A percentile compares a stretch with the other conserved stretches of the same genome.
phyloP scores from a whole-genome alignment of 371 early-diverging fungal species.

The Sanchytrium tribonematis region DNA sequence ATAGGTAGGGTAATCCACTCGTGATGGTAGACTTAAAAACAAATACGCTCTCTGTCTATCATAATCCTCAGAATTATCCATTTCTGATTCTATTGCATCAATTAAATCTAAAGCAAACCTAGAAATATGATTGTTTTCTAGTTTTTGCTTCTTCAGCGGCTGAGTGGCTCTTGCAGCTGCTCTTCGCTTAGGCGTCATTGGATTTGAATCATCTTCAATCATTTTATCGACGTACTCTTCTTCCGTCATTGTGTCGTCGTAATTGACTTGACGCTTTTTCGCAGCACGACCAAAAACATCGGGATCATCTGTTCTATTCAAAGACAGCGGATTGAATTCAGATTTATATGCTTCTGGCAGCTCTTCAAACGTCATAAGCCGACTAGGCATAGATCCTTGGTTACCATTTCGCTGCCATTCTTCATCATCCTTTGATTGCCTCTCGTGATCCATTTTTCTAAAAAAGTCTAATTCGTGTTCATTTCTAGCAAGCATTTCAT shows the following conservation, averaged over 20 bases:
- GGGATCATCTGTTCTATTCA: slow-evolving; percentile 15
- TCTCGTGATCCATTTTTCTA: slow-evolving; percentile 34
- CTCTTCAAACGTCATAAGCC: slow-evolving; percentile 55
- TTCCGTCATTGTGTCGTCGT: slow-evolving; percentile 76
- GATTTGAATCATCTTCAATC: slow-evolving; percentile 4
- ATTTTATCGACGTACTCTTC: slow-evolving; percentile 25
- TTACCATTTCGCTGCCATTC: slow-evolving; percentile 15
- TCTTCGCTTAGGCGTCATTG: background rate
- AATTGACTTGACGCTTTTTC: slow-evolving; percentile 26
- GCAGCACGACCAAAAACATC: slow-evolving; percentile 20
- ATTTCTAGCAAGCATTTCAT: slow-evolving; percentile 44
- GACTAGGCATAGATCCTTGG: slow-evolving; percentile 25
- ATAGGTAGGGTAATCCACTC: slow-evolving; percentile 56
- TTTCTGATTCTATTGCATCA: background rate
- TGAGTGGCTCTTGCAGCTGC: background rate
- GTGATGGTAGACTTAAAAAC: slow-evolving; percentile 44
- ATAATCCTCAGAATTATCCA: background rate
- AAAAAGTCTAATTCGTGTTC: slow-evolving; percentile 44
- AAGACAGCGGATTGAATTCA: slow-evolving; percentile 11
- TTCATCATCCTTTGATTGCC: slow-evolving; percentile 16
- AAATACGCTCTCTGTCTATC: slow-evolving; percentile 9
- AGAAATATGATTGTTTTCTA: too few species aligned
- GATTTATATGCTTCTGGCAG: slow-evolving; percentile 48
- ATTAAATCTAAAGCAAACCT: background rate
- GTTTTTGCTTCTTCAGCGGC: background rate